These are phyloP conservation scores for Ceratobasidium theobromae DNA, from an alignment of 1,284 basidiomycete species.

Conservation along the genomic window DNA sequence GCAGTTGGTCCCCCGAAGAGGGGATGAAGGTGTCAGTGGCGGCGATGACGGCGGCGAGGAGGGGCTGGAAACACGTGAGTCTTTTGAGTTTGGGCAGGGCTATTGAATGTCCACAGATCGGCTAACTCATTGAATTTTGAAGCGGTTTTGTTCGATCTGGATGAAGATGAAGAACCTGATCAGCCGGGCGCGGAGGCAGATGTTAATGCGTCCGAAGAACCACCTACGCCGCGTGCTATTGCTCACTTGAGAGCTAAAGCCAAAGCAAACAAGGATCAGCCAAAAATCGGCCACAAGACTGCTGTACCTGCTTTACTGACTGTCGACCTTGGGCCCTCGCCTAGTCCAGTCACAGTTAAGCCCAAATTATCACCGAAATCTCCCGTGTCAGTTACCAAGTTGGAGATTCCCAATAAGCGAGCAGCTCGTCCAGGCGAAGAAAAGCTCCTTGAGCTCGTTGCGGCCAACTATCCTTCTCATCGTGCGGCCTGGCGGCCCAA, in stretches of 20 bases:
- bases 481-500: slow-evolving; percentile 31
- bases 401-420: slow-evolving; percentile 1
- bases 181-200: slow-evolving; percentile 8
- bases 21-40: slow-evolving; percentile 1
- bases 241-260: slow-evolving; percentile 27
- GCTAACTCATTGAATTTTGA: background rate
- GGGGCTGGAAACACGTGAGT: slow-evolving; percentile 24
- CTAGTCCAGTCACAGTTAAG: background rate
- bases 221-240: slow-evolving; percentile 5
- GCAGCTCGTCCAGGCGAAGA: slow-evolving; percentile 22
- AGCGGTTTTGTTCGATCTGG: slow-evolving; percentile 19
- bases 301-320: slow-evolving; percentile 6
- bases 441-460: slow-evolving; percentile 31
- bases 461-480: slow-evolving; percentile 31
- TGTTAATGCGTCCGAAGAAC: background rate
- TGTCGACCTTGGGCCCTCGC: slow-evolving; percentile 18
- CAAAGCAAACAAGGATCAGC: slow-evolving; percentile 15
- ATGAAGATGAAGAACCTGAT: slow-evolving; percentile 20
- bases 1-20: slow-evolving; percentile 17
- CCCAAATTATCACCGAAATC: slow-evolving; percentile 2
- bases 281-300: slow-evolving; percentile 5
- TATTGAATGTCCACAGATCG: background rate
- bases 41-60: slow-evolving; percentile 9
- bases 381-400: background rate
- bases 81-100: background rate